Percentiles rank a stretch among this genome's conserved stretches.
These are phyloP conservation scores for Fusarium metavorans DNA, from an alignment of 2,329 filamentous ascomycete genomes.

Conservation along the genomic window DNA sequence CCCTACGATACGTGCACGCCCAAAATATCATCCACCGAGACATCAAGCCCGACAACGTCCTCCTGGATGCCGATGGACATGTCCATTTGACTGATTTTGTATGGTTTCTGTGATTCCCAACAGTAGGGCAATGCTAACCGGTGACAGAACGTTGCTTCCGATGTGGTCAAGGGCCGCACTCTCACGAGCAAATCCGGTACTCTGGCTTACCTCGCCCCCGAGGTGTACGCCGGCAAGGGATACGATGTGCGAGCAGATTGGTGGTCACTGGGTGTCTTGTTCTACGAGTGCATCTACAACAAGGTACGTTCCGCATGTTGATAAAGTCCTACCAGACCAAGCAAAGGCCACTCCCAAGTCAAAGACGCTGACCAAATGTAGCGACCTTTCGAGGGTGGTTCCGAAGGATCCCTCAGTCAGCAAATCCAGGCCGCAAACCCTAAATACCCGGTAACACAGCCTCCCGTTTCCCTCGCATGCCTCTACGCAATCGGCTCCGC, in stretches of 20 bases:
- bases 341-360: background rate
- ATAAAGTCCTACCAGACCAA: background rate
- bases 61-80: constrained; percentile 89
- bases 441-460: constrained; percentile 91
- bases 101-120: constrained; percentile 51
- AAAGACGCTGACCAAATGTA: constrained; percentile 50
- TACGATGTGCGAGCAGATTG: constrained; percentile 94
- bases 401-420: constrained; percentile 81
- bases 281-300: constrained; percentile 99
- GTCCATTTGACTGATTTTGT: constrained; percentile 99
- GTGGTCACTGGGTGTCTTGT: constrained; percentile 98
- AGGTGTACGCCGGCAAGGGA: constrained; percentile 91
- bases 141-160: constrained; percentile 90
- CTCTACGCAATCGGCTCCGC: constrained; percentile 89
- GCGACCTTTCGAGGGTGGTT: constrained; percentile 93
- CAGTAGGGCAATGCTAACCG: constrained; percentile 12
- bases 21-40: constrained; percentile 93
- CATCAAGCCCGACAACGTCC: constrained; percentile 91
- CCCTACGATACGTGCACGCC: constrained; percentile 85
- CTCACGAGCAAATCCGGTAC: constrained; percentile 97
- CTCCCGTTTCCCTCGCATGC: constrained; percentile 88
- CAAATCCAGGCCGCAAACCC: constrained; percentile 86
- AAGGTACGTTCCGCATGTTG: constrained; percentile 71
- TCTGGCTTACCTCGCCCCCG: constrained; percentile 92
- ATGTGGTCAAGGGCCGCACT: constrained; percentile 83